A percentile compares a stretch with the other conserved stretches of the same genome.
phyloP scores from a whole-genome alignment of 2,329 filamentous ascomycete genomes.

The Elsinoe necatrix region DNA sequence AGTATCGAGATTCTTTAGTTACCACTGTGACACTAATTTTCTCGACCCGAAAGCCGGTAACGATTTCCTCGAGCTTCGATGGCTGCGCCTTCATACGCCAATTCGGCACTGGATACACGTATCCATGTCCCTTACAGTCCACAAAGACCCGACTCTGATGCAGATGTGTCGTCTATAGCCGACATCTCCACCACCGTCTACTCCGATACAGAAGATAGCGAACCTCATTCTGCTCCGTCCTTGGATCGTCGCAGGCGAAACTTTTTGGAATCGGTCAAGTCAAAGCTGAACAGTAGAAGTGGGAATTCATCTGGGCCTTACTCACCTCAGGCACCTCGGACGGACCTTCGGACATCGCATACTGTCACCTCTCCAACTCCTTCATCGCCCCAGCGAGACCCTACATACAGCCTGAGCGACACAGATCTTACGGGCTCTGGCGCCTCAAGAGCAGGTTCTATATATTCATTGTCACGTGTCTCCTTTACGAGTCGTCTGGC shows the following conservation, averaged over 20 bases:
- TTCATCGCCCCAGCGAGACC: neutral
- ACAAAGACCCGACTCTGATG: conserved; percentile 9
- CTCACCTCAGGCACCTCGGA: conserved; percentile 10
- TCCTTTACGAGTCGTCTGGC: conserved; percentile 91
- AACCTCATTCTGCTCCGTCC: neutral
- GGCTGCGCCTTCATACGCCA: conserved; percentile 11
- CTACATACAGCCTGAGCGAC: conserved; percentile 9
- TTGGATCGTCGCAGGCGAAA: conserved; percentile 3
- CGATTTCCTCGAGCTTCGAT: neutral
- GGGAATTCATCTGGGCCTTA: neutral
- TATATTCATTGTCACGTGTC: conserved; percentile 84
- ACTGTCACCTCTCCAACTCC: conserved; percentile 1
- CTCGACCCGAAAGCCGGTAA: no score
- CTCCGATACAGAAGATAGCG: conserved; percentile 15
- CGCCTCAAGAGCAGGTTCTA: conserved; percentile 62
- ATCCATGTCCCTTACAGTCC: neutral
- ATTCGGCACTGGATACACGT: conserved; percentile 1
- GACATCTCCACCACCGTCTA: conserved; percentile 13
- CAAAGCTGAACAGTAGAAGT: neutral
- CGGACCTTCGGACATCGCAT: neutral
- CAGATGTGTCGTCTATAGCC: conserved; percentile 8
- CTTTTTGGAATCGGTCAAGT: neutral
- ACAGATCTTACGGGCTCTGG: neutral
- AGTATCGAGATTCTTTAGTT: neutral
- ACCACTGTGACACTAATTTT: no score